Conservation (phyloP, 2,329 filamentous ascomycete species). For the Fusarium falciforme region DNA sequence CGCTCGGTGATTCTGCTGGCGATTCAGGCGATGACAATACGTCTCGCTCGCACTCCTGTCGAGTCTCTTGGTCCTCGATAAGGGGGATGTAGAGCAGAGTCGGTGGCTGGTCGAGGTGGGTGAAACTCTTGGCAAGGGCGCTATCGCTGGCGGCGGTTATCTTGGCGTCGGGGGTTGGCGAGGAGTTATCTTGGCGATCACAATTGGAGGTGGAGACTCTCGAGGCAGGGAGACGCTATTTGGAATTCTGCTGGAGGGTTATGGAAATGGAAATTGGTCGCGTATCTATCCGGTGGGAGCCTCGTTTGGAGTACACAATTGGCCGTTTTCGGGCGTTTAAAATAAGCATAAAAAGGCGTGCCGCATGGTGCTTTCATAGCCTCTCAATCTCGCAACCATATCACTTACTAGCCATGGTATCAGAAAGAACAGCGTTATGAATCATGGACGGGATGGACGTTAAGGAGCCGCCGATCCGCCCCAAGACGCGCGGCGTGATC, state of each 20-base stretch:
- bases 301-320: background rate
- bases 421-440: too few relatives aligned
- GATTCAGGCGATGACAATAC: background rate
- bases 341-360: background rate
- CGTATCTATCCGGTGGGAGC: background rate
- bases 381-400: too few relatives aligned
- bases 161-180: constrained; percentile 56
- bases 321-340: background rate
- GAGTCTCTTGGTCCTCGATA: background rate
- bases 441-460: too few relatives aligned
- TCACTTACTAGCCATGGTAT: too few relatives aligned
- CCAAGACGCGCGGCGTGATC: too few relatives aligned
- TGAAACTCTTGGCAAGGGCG: background rate
- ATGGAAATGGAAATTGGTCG: background rate
- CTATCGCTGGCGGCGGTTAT: background rate
- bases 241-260: background rate
- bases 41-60: background rate
- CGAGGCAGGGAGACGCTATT: background rate
- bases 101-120: background rate
- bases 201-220: background rate
- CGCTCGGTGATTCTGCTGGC: background rate
- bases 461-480: too few relatives aligned
- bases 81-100: background rate
- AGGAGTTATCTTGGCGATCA: constrained; percentile 1
- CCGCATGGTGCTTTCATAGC: too few relatives aligned